Evolutionary conservation across 225 moss, liverwort and hornwort genomes (phyloP), one percentile per base, ranked within the genome.

Genomic region (Marchantia paleacea): DNA sequence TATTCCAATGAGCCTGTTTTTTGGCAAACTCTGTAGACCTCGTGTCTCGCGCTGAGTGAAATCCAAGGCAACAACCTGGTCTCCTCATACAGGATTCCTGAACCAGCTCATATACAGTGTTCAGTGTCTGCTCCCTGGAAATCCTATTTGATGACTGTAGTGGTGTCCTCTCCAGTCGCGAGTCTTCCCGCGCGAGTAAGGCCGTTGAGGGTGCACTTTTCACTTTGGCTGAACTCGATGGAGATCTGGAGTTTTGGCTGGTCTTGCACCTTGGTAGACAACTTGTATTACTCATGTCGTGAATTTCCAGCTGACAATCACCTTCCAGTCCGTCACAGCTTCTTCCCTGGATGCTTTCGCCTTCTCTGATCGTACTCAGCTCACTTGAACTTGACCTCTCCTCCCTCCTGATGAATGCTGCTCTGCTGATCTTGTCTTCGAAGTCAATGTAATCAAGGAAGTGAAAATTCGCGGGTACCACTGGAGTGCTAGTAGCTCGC

Each of bases 1-100:
- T 31, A 24, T 22, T 52, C n/a, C 52, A 31, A 29, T 73, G 49
- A 26, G 49, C 16, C 2, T 57, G 74, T 0, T 29, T 28, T 58
- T 25, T 66, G 14, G 48, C 75, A n/a, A 47, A 69, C 25, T 14
- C 15, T 25, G 50, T 5, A 49, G 30, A 65, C 25, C 26, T 73
- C 4, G 28, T n/a, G 62, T 77, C 75, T 60, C 81, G 76, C 58
- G 80, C 30, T 72, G 79, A 84, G 28, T 47, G 75, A 26, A 72
- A 84, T 22, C 68, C 76, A 48, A 68, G 29, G 18, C 19, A 71
- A 8, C 22, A 10, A 66, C 10, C 24, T 58, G 55, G 52, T 29
- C 50, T 18, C 12, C 61, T 61, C 5, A 62, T 47, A 70, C 50
- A 62, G 3, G 51, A 65, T 13, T 49, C 60, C 60, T 58, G 66